phyloP scores from a whole-genome alignment of 2,329 filamentous ascomycete genomes.

The Hyphodiscus sp. region DNA sequence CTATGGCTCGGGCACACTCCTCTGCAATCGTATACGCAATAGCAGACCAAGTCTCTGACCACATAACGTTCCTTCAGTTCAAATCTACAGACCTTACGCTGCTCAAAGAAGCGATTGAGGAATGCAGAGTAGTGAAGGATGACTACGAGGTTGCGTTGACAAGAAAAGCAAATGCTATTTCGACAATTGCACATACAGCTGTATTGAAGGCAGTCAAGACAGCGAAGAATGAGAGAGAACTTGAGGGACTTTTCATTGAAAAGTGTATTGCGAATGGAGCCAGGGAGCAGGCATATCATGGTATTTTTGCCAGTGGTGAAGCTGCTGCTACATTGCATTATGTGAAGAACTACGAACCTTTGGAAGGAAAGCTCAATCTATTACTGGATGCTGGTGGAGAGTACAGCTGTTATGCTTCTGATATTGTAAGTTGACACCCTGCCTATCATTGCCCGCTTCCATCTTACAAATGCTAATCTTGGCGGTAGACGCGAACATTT shows the following conservation, averaged over 20 bases:
- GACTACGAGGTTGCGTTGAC: constrained; percentile 69
- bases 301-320: constrained; percentile 75
- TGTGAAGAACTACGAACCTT: constrained; percentile 65
- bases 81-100: constrained; percentile 51
- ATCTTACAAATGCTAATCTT: neutral
- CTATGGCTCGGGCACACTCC: constrained; percentile 38
- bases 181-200: constrained; percentile 57
- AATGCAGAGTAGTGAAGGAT: constrained; percentile 65
- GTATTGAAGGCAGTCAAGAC: constrained; percentile 54
- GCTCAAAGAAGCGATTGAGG: constrained; percentile 59
- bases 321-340: constrained; percentile 86
- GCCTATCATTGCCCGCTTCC: neutral
- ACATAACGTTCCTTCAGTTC: constrained; percentile 66
- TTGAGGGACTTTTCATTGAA: constrained; percentile 75
- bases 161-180: constrained; percentile 64
- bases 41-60: constrained; percentile 65
- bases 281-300: constrained; percentile 79
- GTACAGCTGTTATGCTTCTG: constrained; percentile 65
- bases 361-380: constrained; percentile 68
- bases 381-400: constrained; percentile 80
- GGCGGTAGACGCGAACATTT: constrained; percentile 72
- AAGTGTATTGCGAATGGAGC: constrained; percentile 68
- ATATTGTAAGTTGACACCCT: constrained; percentile 44
- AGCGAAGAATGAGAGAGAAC: constrained; percentile 71
- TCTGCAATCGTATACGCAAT: constrained; percentile 66